phyloP scores from a whole-genome alignment of 164 flowering plant species.

The Platanus orientalis region DNA sequence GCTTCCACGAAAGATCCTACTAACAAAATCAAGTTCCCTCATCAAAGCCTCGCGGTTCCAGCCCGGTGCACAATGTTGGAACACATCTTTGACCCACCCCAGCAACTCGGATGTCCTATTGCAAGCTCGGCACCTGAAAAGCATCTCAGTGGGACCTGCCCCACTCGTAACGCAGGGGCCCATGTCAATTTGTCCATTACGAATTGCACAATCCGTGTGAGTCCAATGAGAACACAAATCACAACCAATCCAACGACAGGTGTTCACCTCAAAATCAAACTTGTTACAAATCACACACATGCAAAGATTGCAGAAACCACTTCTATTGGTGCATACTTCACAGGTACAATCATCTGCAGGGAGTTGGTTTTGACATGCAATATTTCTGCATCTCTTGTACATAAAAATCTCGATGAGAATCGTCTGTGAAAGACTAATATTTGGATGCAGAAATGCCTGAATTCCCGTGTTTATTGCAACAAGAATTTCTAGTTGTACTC shows the following conservation, averaged over 20 bases:
- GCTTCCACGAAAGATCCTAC: slow-evolving; percentile 87
- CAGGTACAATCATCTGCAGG: slow-evolving; percentile 96
- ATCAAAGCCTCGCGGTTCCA: slow-evolving; percentile 82
- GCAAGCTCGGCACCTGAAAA: slow-evolving; percentile 89
- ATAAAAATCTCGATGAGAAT: slow-evolving; percentile 83
- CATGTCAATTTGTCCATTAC: slow-evolving; percentile 74
- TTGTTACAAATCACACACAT: slow-evolving; percentile 96
- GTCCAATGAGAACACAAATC: slow-evolving; percentile 97
- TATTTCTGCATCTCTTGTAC: slow-evolving; percentile 90
- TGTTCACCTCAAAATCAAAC: slow-evolving; percentile 96
- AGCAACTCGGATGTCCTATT: slow-evolving; percentile 81
- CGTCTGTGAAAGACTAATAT: slow-evolving; percentile 76
- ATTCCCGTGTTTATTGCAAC: slow-evolving; percentile 91
- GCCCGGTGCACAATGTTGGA: slow-evolving; percentile 91
- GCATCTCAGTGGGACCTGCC: slow-evolving; percentile 69
- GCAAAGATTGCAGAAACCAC: slow-evolving; percentile 94
- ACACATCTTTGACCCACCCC: slow-evolving; percentile 98
- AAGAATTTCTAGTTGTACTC: slow-evolving; percentile 82
- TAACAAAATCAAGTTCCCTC: slow-evolving; percentile 85
- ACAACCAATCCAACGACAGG: slow-evolving; percentile 98
- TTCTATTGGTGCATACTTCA: slow-evolving; percentile 70
- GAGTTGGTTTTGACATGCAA: slow-evolving; percentile 79
- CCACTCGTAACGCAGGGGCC: slow-evolving; percentile 69
- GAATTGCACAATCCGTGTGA: slow-evolving; percentile 96
- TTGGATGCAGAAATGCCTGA: slow-evolving; percentile 90